A percentile compares a stretch with the other conserved stretches of the same genome.
Evolutionary conservation across 2,329 filamentous ascomycete genomes (phyloP).

Genomic region (Pestalotiopsis sp.): DNA sequence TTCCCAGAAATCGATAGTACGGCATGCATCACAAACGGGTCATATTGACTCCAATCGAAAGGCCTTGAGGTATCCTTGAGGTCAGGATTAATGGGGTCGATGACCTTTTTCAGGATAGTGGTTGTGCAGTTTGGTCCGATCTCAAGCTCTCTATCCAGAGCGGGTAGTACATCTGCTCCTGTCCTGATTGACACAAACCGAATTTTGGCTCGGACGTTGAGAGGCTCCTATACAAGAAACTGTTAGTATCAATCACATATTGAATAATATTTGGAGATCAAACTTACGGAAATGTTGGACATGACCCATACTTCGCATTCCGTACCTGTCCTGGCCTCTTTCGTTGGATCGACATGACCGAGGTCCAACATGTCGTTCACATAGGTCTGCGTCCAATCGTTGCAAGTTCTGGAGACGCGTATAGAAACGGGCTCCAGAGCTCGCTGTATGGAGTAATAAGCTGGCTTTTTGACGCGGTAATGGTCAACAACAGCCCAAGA

Average conservation of each 20-base stretch:
- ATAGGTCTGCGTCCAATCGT: constrained; percentile 47
- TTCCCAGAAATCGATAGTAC: constrained; percentile 36
- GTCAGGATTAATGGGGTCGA: constrained; percentile 23
- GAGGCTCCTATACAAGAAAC: constrained; percentile 16
- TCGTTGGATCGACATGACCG: constrained; percentile 42
- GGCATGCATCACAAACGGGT: constrained; percentile 51
- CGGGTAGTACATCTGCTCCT: constrained; percentile 36
- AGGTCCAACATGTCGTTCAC: constrained; percentile 40
- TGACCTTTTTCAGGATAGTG: constrained; percentile 37
- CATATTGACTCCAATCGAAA: constrained; percentile 39
- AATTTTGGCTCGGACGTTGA: constrained; percentile 32
- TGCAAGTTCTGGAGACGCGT: constrained; percentile 50
- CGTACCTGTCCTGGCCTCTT: constrained; percentile 36
- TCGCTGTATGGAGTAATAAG: constrained; percentile 47
- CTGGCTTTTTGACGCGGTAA: constrained; percentile 41
- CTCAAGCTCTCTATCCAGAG: constrained; percentile 24
- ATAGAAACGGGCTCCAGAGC: constrained; percentile 63
- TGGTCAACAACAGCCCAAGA: constrained; percentile 69
- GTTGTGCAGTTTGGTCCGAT: constrained; percentile 40
- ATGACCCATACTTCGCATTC: constrained; percentile 48
- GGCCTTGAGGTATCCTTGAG: constrained; percentile 21
- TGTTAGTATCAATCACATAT: neutral
- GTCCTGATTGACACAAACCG: constrained; percentile 44
- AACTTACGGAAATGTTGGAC: constrained; percentile 26
- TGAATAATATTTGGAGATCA: neutral